Percentiles rank a stretch among this genome's conserved stretches.
Conservation (phyloP, 768 basidiomycete genomes). For the Lentinula edodes region DNA sequence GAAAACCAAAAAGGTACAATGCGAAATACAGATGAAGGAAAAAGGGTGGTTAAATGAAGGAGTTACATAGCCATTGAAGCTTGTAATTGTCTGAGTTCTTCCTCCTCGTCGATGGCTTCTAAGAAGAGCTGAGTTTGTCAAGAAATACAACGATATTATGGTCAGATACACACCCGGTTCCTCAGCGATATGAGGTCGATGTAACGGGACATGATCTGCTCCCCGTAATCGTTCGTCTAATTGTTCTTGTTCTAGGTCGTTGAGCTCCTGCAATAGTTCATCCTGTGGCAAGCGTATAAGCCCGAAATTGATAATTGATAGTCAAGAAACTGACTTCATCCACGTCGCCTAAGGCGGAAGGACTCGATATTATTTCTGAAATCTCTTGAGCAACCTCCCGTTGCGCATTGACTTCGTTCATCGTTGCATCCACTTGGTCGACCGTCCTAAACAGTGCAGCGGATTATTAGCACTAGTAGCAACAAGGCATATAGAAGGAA, state of each 20-base stretch:
- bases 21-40: constrained; percentile 10
- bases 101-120: constrained; percentile 86
- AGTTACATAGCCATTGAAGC: constrained; percentile 78
- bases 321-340: constrained; percentile 59
- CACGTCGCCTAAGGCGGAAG: constrained; percentile 44
- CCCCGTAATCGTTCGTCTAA: constrained; percentile 80
- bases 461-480: neutral
- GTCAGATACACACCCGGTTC: constrained; percentile 41
- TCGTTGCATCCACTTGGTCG: constrained; percentile 85
- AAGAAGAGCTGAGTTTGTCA: constrained; percentile 3
- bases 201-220: constrained; percentile 86
- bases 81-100: constrained; percentile 83
- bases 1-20: constrained; percentile 10
- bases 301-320: neutral
- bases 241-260: constrained; percentile 83
- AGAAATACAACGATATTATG: neutral
- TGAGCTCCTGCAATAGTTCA: constrained; percentile 72
- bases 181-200: constrained; percentile 58
- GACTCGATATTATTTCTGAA: constrained; percentile 79
- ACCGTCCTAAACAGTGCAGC: constrained; percentile 49
- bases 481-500: neutral
- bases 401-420: constrained; percentile 85
- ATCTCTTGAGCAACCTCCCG: constrained; percentile 92
- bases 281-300: constrained; percentile 41
- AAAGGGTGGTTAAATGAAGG: constrained; percentile 13